Base-by-base conservation (phyloP, 768 basidiomycete genomes). In the Clitopilus passeckerianus region DNA sequence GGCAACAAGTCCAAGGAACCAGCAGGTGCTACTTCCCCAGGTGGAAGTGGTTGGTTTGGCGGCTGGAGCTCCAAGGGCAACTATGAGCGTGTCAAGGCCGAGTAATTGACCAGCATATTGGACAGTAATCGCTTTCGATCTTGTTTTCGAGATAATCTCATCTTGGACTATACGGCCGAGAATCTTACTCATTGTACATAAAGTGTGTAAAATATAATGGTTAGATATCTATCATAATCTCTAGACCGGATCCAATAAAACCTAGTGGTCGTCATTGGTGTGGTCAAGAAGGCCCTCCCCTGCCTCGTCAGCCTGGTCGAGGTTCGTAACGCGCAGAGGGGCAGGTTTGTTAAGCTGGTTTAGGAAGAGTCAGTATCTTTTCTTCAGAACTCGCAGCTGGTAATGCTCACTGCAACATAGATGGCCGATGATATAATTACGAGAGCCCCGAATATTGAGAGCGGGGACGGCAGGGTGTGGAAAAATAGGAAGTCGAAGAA, bases 401-500 rank as follows among this genome's bases (percentile, higher is more conserved):
- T 7, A 30, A 30, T 30, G 70, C 82, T 61, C 70, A 91, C 87
- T 8, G 83, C 87, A 34, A 87, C 82, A 67, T 83, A 90, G 23
- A 86, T 62, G 0, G 89, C 89, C 9, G 83, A 80, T 1, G 73
- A 63, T 35, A 91, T 69, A 63, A 92, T 93, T 59, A 91, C 82
- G 5, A 74, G 46, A 1, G 84, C 85, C 1, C 92, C 92, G 9
- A 84, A 63, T 5, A 86, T 66, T 2, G 86, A 89, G 27, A 89
- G 72, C 1, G 75, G 62, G 0, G 87, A 80, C 0, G 89, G 90
- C 5, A 74, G 68, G 0, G 78, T 78, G 50, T 83, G 75, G 70
- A 93, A 90, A 64, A 89, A 79, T 43, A 87, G 61, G 4, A 82
- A 74, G 68, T 94, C 88, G 10, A 91, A 74, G 15, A 85, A 67